A percentile compares a stretch with the other conserved stretches of the same genome.
These are phyloP conservation scores for Aspergillus avenaceus DNA, from an alignment of 495 filamentous ascomycete genomes.

Conservation along the genomic window DNA sequence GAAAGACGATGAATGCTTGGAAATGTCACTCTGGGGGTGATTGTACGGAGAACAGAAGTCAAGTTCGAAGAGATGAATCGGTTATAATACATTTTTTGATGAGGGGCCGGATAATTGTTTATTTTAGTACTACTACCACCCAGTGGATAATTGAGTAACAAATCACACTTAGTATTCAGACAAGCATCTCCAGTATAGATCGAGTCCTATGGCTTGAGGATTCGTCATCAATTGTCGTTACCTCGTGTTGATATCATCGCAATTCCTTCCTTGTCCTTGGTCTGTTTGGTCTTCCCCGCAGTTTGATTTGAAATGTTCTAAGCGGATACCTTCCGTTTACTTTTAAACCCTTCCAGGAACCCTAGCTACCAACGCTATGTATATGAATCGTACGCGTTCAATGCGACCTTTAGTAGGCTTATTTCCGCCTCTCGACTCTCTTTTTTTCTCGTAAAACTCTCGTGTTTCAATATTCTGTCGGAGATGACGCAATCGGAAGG, in stretches of 20 bases:
- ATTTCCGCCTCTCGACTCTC: background rate
- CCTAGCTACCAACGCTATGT: no score
- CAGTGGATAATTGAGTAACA: background rate
- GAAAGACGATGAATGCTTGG: conserved; percentile 7
- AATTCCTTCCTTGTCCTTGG: background rate
- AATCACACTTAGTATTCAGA: no score
- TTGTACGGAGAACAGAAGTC: background rate
- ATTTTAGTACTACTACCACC: background rate
- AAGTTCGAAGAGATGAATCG: background rate
- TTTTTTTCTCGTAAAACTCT: background rate
- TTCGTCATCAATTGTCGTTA: no score
- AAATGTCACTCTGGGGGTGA: background rate
- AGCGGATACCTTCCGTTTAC: no score
- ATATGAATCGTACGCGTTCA: no score
- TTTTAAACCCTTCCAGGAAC: no score
- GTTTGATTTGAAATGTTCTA: no score
- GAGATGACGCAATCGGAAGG: conserved; percentile 6
- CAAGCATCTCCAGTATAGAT: no score
- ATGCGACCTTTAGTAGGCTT: background rate
- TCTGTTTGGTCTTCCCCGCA: background rate
- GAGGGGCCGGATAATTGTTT: conserved; percentile 1
- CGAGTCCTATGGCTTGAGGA: background rate
- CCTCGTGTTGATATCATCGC: no score
- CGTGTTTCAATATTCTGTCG: background rate
- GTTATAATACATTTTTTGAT: background rate